Conservation (phyloP, 176 grass and related monocot genomes). For the Cenchrus fungigraminus region DNA sequence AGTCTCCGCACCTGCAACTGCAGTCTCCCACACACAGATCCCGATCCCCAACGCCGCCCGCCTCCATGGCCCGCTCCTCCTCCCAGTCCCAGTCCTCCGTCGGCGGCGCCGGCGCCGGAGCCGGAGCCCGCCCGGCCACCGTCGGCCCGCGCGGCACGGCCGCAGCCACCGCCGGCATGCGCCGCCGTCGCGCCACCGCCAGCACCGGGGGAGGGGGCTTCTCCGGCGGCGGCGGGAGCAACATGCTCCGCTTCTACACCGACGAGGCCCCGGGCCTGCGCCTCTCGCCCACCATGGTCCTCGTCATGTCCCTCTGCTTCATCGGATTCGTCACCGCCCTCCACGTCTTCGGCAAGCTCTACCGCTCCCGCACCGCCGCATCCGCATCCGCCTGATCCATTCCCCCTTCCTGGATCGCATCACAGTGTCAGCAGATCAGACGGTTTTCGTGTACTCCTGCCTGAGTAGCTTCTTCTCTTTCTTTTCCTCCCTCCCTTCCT, state of each 20-base stretch:
- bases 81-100: slow-evolving; percentile 82
- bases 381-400: slow-evolving; percentile 47
- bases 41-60: not conserved
- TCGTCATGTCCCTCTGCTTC: slow-evolving; percentile 70
- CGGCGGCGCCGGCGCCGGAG: slow-evolving; percentile 30
- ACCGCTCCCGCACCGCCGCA: slow-evolving; percentile 70
- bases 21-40: too few species aligned
- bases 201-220: slow-evolving; percentile 38
- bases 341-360: slow-evolving; percentile 85
- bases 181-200: slow-evolving; percentile 41
- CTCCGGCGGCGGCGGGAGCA: slow-evolving; percentile 58
- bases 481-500: not conserved
- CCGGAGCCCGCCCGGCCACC: slow-evolving; percentile 49
- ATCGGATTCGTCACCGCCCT: slow-evolving; percentile 76
- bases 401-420: not conserved
- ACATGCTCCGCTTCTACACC: slow-evolving; percentile 94
- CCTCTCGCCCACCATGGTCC: slow-evolving; percentile 74
- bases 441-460: not conserved
- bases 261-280: slow-evolving; percentile 75
- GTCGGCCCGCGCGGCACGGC: slow-evolving; percentile 72
- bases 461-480: too few species aligned
- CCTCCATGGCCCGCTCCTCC: slow-evolving; percentile 66
- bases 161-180: slow-evolving; percentile 70
- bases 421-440: not conserved
- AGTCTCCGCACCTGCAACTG: too few species aligned